phyloP scores from a whole-genome alignment of 1,139 yeast genomes.

The Geotrichum siamense region DNA sequence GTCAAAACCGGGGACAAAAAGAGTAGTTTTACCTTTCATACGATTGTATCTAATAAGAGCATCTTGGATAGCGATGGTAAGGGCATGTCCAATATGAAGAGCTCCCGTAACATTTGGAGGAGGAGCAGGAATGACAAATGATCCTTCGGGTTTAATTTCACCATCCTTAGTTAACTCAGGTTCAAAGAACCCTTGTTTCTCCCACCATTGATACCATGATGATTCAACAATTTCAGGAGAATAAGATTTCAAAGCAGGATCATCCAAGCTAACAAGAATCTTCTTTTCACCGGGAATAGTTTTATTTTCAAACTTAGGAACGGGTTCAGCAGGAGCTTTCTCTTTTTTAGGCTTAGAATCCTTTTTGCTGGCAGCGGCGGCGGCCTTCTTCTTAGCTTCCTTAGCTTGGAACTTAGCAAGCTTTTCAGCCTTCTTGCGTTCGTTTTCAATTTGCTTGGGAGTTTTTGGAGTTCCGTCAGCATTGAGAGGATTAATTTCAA shows the following conservation, averaged over 20 bases:
- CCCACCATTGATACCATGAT: conserved; percentile 99
- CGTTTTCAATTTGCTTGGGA: conserved; percentile 62
- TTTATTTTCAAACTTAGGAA: conserved; percentile 74
- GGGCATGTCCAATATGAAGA: conserved; percentile 95
- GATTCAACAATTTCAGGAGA: conserved; percentile 90
- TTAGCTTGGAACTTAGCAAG: conserved; percentile 91
- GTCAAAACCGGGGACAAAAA: conserved; percentile 94
- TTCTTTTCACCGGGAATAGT: conserved; percentile 91
- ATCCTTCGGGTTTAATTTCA: conserved; percentile 69
- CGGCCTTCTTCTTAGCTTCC: conserved; percentile 64
- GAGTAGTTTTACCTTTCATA: conserved; percentile 93
- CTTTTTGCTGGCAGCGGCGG: conserved; percentile 36
- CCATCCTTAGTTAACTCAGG: conserved; percentile 81
- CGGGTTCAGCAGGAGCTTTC: conserved; percentile 64
- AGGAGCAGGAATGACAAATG: conserved; percentile 89
- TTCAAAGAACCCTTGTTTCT: conserved; percentile 72
- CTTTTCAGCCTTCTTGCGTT: conserved; percentile 93
- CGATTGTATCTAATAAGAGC: conserved; percentile 87
- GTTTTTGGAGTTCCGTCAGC: conserved; percentile 32
- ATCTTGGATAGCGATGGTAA: conserved; percentile 93
- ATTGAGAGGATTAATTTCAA: conserved; percentile 14
- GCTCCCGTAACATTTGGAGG: conserved; percentile 99
- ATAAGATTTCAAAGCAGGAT: conserved; percentile 90
- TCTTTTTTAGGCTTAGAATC: conserved; percentile 44
- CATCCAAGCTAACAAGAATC: conserved; percentile 72